Base-by-base conservation (phyloP, 257 asterid genomes). In the Echium plantagineum region DNA sequence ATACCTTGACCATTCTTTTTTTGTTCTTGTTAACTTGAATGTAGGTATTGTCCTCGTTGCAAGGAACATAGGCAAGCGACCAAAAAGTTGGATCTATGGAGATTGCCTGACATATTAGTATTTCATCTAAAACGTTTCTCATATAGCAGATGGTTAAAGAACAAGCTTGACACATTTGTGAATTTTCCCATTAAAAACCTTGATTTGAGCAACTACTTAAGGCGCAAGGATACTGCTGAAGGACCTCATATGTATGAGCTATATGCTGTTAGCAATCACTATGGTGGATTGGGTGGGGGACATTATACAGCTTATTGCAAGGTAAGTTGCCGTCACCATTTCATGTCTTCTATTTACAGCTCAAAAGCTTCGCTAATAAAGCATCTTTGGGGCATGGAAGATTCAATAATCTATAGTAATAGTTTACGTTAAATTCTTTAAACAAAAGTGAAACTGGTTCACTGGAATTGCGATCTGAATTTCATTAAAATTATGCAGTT, bases 221-320 rank as follows among this genome's bases (percentile, higher is more conserved):
- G 79, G 75, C 64, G 88, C 68, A 74, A 61, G 62, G 87, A 75
- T 56, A 78, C 78, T 48, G 73, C 83, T 53, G 94, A 74, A 57
- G 83, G 90, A 16, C 70, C 85, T 46, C 74, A 84, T 58, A 75
- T 73, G 2, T 93, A 93, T 35, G 97, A 93, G 80, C 74, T 93
- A 52, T 93, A 75, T 66, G 98, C 98, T 60, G 76, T 93, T 67
- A 93, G 96, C 74, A 93, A 93, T 69, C 99, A 93, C 72, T 93
- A 93, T 63, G 99, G 99, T 15, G 94, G 96, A 72, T 87, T 93
- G 48, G 97, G 97, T 53, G 97, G 97, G 0, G 97, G 99, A 8
- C 97, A 89, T 74, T 93, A 93, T 73, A 79, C 97, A 31, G 97
- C 99, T 49, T 89, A 93, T 63, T 86, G 96, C 80, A 89, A 89